Percentiles rank a stretch among this genome's conserved stretches.
phyloP scores from a whole-genome alignment of 768 basidiomycete genomes.

The Kwoniella pini region DNA sequence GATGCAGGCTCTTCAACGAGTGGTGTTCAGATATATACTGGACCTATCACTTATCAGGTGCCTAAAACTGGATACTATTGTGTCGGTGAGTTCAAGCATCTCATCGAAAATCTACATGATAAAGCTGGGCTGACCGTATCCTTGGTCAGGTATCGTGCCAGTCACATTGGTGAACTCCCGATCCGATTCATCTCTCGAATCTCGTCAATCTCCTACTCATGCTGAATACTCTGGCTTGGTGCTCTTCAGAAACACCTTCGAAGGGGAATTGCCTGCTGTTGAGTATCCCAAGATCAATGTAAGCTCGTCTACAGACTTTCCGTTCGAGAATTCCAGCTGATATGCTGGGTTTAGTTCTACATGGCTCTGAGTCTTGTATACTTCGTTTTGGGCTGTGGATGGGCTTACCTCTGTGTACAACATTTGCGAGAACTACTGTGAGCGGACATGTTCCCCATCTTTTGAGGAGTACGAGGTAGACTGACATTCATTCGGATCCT shows the following conservation, averaged over 20 bases:
- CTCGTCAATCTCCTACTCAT: slow-evolving; percentile 64
- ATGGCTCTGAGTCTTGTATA: slow-evolving; percentile 81
- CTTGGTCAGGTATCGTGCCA: slow-evolving; percentile 72
- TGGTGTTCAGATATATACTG: slow-evolving; percentile 58
- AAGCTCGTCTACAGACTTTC: slow-evolving; percentile 50
- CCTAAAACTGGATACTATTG: slow-evolving; percentile 92
- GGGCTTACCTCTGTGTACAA: slow-evolving; percentile 81
- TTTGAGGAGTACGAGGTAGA: too few relatives aligned
- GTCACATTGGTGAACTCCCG: slow-evolving; percentile 68
- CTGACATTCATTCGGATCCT: slow-evolving; percentile 36
- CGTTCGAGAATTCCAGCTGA: background rate
- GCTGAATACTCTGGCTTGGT: slow-evolving; percentile 77
- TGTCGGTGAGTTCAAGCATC: slow-evolving; percentile 78
- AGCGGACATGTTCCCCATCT: background rate
- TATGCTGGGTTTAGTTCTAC: slow-evolving; percentile 69
- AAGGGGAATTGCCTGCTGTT: slow-evolving; percentile 82
- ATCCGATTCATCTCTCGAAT: slow-evolving; percentile 43
- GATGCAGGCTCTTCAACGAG: slow-evolving; percentile 2
- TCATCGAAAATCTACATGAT: too few relatives aligned
- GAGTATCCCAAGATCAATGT: slow-evolving; percentile 98
- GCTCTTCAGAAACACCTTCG: slow-evolving; percentile 82
- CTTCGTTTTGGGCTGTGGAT: slow-evolving; percentile 64
- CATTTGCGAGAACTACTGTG: slow-evolving; percentile 81
- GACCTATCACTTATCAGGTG: slow-evolving; percentile 80
- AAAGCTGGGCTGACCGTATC: background rate